Evolutionary conservation across 2,329 filamentous ascomycete genomes (phyloP), one percentile per base, ranked within the genome.

Genomic region (Diaporthe capsici): DNA sequence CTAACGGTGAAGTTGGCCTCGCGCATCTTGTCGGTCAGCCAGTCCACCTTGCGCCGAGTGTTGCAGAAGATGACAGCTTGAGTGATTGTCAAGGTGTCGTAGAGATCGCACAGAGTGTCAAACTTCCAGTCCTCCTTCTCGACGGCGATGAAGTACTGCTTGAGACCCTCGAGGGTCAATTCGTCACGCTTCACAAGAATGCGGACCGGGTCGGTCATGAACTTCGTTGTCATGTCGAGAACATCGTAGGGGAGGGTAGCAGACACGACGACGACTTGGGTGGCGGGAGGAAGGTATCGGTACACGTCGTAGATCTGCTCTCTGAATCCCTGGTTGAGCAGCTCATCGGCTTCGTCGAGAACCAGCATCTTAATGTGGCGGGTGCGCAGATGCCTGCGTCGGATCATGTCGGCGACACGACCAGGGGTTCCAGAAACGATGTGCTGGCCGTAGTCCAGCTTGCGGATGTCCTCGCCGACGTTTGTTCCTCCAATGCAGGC

Each of bases 221-320:
- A 99, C 90, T 98, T 98, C 89, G 96, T 98, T 84, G 97, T 99
- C 85, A 99, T 96, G 90, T 99, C 97, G 77, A 99, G 93, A 78
- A 99, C 97, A 85, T 99, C 97, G 90, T 98, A 95, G 83, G 97
- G 97, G 93, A 99, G 98, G 86, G 97, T 99, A 83, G 97, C 97
- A 76, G 97, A 98, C 74, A 99, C 93, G 76, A 99, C 94, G 81
- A 98, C 96, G 80, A 99, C 97, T 91, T 99, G 97, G 85, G 96
- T 99, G 78, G 95, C 96, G 89, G 98, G 97, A 75, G 97, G 97
- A 73, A 99, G 94, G 77, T 98, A 94, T 89, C 98, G 96, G 93
- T 98, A 99, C 89, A 99, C 98, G 87, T 99, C 97, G 92, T 99
- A 99, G 90, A 99, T 99, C 90, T 99, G 97, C 91, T 99, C 97